These are phyloP conservation scores for Suhomyces bokatorum DNA, from an alignment of 1,139 yeast species.

Conservation along the genomic window DNA sequence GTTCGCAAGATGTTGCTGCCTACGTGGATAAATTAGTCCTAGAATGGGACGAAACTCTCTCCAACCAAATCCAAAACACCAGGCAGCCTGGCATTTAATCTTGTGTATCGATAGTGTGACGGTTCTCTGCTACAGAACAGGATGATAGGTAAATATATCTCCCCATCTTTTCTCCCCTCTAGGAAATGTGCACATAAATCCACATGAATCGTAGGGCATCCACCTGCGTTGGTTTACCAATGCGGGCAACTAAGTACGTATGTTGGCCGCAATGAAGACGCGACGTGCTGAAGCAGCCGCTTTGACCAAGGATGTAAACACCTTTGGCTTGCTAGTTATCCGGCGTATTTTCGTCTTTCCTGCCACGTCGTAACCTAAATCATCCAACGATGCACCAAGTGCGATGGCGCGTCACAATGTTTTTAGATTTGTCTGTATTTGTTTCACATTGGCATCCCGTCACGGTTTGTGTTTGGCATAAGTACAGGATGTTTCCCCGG, in stretches of 20 bases:
- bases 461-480: slow-evolving; percentile 1
- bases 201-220: neutral
- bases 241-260: neutral
- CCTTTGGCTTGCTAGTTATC: too few species aligned
- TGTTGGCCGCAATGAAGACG: neutral
- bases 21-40: slow-evolving; percentile 56
- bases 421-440: neutral
- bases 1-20: slow-evolving; percentile 60
- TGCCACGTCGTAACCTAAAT: neutral
- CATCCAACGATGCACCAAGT: neutral
- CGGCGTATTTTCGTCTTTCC: too few species aligned
- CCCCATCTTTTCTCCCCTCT: neutral
- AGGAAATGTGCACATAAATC: neutral
- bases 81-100: slow-evolving; percentile 18
- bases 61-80: slow-evolving; percentile 68
- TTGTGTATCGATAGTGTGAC: neutral
- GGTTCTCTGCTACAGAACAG: neutral
- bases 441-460: slow-evolving; percentile 1
- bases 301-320: too few species aligned
- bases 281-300: neutral
- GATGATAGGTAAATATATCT: neutral
- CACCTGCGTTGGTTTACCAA: neutral
- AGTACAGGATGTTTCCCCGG: slow-evolving; percentile 1
- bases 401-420: slow-evolving; percentile 1
- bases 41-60: slow-evolving; percentile 54